A percentile compares a stretch with the other conserved stretches of the same genome.
Evolutionary conservation across 1,284 basidiomycete genomes (phyloP).

Genomic region (Trichosporon faecale): DNA sequence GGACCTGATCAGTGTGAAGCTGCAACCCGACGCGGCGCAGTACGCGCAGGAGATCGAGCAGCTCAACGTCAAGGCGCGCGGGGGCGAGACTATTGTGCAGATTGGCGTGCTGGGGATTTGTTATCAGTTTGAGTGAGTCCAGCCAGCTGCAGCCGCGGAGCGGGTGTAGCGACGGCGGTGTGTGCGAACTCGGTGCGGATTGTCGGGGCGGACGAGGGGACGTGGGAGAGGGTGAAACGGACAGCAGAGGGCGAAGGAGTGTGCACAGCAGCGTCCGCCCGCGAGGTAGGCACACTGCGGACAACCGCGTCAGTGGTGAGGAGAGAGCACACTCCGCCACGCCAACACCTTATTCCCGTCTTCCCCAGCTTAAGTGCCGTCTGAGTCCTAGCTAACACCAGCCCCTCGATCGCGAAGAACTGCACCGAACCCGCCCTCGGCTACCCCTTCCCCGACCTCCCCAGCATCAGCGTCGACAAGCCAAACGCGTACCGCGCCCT

Average conservation of each 20-base stretch:
- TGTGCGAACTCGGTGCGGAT: no score
- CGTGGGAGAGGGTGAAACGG: no score
- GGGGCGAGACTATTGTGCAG: not conserved
- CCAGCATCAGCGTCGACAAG: slow-evolving; percentile 11
- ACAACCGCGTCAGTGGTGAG: no score
- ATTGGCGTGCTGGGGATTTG: not conserved
- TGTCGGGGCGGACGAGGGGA: no score
- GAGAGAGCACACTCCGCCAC: no score
- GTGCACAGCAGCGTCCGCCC: no score
- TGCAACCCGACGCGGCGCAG: not conserved
- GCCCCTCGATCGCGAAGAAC: not conserved
- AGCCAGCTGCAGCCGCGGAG: not conserved
- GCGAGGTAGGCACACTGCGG: no score
- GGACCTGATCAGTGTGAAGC: not conserved
- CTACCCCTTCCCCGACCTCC: slow-evolving; percentile 31
- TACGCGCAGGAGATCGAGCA: not conserved
- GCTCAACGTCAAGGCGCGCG: not conserved
- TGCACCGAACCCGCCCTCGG: slow-evolving; percentile 38
- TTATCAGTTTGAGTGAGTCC: slow-evolving; percentile 17
- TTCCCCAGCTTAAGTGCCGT: no score
- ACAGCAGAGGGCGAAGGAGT: no score
- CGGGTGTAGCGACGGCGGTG: no score
- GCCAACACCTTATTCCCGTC: no score
- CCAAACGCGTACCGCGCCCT: slow-evolving; percentile 25
- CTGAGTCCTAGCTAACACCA: slow-evolving; percentile 11